Evolutionary conservation across 1,139 yeast genomes (phyloP), one percentile per base, ranked within the genome.

Genomic region (Sugiyamaella castrensis): DNA sequence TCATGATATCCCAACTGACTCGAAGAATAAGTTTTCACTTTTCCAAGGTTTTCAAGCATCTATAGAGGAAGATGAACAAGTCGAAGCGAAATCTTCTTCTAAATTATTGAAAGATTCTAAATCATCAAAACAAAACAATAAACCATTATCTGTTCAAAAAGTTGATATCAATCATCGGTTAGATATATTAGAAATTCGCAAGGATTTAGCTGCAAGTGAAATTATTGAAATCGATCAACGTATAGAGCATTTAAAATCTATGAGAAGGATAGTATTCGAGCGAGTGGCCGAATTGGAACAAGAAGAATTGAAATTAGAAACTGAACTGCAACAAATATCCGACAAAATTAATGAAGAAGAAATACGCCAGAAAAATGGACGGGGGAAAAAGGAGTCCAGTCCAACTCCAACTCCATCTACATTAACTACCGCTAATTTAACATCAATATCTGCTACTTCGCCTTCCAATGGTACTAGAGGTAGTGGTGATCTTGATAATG

Each of bases 21-120:
- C 61, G 19, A 59, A 59, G 28, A 56, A 62, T 33, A 51, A 57
- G 38, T 80, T 73, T 59, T 78, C 87, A 1, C 66, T 84, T 15
- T 81, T 77, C 57, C 87, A 84, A 62, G 89, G 88, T 0, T 84
- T 82, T 59, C 75, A 72, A 55, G 87, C 87, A 1, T 71, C 78
- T 0, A 59, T 77, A 38, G 57, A 54, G 24, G 48, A 43, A 16
- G 32, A 24, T 8, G 28, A 19, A 12, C 29, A 81, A 80, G 0
- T 29, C n/a, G 34, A 31, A 31, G 6, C 15, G n/a, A 29, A 26
- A 24, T 19, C 40, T 4, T 42, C 46, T 7, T 42, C 46, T 11
- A 42, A 42, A 29, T 28, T 42, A 11, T 13, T 42, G 8, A 34
- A 42, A 36, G 34, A 28, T 10, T 32, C 32, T 32, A 24, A 11